A percentile compares a stretch with the other conserved stretches of the same genome.
Evolutionary conservation across 495 filamentous ascomycete species (phyloP).

Genomic region (Trichoderma orchidacearum): DNA sequence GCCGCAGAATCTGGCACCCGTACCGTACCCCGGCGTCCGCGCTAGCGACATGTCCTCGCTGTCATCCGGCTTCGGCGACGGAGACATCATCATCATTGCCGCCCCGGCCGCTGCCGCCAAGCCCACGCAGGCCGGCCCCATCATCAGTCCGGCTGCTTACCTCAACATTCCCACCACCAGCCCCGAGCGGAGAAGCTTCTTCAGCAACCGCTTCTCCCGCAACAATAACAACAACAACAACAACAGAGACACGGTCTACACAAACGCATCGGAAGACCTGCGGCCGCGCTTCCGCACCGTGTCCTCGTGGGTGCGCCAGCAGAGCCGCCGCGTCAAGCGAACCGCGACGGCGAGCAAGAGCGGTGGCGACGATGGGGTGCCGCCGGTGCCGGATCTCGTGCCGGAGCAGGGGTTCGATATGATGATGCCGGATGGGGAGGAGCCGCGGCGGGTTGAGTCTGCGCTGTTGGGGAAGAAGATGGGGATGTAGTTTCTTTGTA

Average conservation of each 20-base stretch:
- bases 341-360: constrained; percentile 16
- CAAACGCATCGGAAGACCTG: constrained; percentile 29
- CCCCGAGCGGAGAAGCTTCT: background rate
- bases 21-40: constrained; percentile 16
- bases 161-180: constrained; percentile 2
- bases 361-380: constrained; percentile 8
- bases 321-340: constrained; percentile 26
- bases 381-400: constrained; percentile 16
- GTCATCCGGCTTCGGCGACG: constrained; percentile 41
- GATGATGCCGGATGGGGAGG: constrained; percentile 23
- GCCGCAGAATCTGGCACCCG: constrained; percentile 1
- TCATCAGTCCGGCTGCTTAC: background rate
- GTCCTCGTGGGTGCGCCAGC: constrained; percentile 49
- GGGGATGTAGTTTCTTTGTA: background rate
- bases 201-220: constrained; percentile 24
- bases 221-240: constrained; percentile 17
- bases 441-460: constrained; percentile 12
- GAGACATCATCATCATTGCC: constrained; percentile 27
- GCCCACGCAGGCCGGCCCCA: background rate
- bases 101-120: constrained; percentile 3
- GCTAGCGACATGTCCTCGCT: constrained; percentile 33
- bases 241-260: constrained; percentile 29
- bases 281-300: constrained; percentile 42
- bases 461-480: background rate
- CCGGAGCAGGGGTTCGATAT: constrained; percentile 18